A percentile compares a stretch with the other conserved stretches of the same genome.
Conservation (phyloP, 805 yeast genomes). For the Alloascoidea africana region DNA sequence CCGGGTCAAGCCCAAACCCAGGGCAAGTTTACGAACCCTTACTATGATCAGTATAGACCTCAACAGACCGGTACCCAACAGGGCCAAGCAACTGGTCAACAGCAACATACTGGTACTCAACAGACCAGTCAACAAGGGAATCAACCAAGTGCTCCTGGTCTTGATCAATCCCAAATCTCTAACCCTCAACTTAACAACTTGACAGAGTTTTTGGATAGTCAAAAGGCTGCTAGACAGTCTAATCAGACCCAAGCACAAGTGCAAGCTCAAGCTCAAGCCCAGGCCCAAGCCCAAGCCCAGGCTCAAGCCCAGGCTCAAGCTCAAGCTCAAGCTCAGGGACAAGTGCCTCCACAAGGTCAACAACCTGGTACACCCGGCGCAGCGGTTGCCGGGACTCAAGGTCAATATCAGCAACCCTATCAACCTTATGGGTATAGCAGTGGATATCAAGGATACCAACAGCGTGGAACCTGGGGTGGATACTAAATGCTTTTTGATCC, state of each 20-base stretch:
- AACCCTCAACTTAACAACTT: conserved; percentile 1
- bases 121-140: too few relatives aligned
- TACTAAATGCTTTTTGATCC: neutral
- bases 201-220: neutral
- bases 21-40: too few relatives aligned
- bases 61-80: too few relatives aligned
- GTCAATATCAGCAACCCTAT: conserved; percentile 1
- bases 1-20: conserved; percentile 2
- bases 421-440: conserved; percentile 1
- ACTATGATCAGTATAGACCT: too few relatives aligned
- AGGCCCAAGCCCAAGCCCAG: too few relatives aligned
- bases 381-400: neutral
- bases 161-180: neutral
- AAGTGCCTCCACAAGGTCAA: neutral
- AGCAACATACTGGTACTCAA: too few relatives aligned
- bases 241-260: too few relatives aligned
- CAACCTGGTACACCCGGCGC: neutral
- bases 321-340: too few relatives aligned
- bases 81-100: neutral
- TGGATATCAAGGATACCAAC: neutral
- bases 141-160: too few relatives aligned
- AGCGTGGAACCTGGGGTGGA: conserved; percentile 1
- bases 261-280: too few relatives aligned
- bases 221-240: neutral
- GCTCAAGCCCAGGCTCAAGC: too few relatives aligned